Base-by-base conservation (phyloP, 139 green algal species). In the Volvox africanus region DNA sequence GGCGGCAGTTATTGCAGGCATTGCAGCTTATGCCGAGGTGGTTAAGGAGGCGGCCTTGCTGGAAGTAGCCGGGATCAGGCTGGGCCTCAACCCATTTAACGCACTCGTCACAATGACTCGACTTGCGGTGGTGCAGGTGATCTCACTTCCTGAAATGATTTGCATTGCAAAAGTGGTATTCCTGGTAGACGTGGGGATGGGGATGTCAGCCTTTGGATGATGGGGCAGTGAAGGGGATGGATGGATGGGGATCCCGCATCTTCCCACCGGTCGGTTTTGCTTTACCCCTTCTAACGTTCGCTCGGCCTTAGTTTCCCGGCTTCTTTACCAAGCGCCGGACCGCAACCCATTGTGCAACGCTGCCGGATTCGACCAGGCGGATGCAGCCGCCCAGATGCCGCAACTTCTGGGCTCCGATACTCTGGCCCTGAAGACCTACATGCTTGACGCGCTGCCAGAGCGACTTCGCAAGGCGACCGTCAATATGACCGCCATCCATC, bases 361-460 rank as follows among this genome's bases (percentile, higher is more conserved):
- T 75, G 67, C 67, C 22, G 67, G 22, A 75, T 75, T 75, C 67
- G 67, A 12, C 44, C 44, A 89, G 85, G 85, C 85, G 3, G 85
- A 82, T 13, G 85, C 85, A 19, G 69, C 50, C 12, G 44, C 1
- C 9, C 37, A 61, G 69, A 55, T 89, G 69, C 17, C 1, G 1
- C 0, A 19, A 5, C 44, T 89, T n/a, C 13, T 89, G 28, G 37
- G n/a, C 5, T 55, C 85, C 44, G 18, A 89, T 71, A 26, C 69
- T 2, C 0, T 14, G 19, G 85, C 85, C 1, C 44, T 89, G 28
- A 0, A 9, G n/a, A 89, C 67, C 16, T 89, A 89, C 69, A 71
- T 89, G 33, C 85, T 89, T 12, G 85, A 89, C 85, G 85, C 85
- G 69, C 85, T 89, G 69, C 44, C 37, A 5, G 85, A 89, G 69